A percentile compares a stretch with the other conserved stretches of the same genome.
phyloP scores from a whole-genome alignment of 1,139 yeast genomes.

The Sugiyamaella castrensis region DNA sequence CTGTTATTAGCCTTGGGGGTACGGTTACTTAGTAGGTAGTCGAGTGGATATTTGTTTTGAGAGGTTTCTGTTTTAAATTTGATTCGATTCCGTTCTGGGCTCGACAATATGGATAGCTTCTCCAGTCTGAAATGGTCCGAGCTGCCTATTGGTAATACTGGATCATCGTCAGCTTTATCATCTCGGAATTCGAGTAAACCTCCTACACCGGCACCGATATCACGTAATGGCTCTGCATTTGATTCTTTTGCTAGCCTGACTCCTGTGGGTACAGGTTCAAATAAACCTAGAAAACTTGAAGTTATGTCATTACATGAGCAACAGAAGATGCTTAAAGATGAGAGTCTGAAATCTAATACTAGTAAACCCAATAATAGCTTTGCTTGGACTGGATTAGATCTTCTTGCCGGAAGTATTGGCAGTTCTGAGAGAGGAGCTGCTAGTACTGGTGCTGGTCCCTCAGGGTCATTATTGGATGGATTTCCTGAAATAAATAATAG shows the following conservation, averaged over 20 bases:
- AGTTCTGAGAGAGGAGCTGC: slow-evolving; percentile 7
- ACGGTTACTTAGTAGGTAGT: too few relatives aligned
- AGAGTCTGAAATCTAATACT: slow-evolving; percentile 3
- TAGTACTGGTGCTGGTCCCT: background rate
- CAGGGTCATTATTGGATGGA: slow-evolving; percentile 13
- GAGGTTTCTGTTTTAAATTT: too few relatives aligned
- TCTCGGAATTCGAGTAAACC: slow-evolving; percentile 13
- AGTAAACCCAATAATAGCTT: background rate
- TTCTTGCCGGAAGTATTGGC: slow-evolving; percentile 19
- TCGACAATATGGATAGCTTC: slow-evolving; percentile 14
- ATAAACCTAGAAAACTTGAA: slow-evolving; percentile 20
- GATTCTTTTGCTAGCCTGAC: slow-evolving; percentile 18
- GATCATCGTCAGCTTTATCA: slow-evolving; percentile 8
- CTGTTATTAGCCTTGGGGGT: too few relatives aligned
- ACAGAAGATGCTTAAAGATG: slow-evolving; percentile 21
- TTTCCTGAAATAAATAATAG: background rate
- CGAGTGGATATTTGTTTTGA: too few relatives aligned
- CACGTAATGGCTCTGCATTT: slow-evolving; percentile 4
- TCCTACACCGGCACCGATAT: slow-evolving; percentile 7
- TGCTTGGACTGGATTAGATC: slow-evolving; percentile 21
- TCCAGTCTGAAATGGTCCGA: slow-evolving; percentile 14
- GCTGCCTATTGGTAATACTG: background rate
- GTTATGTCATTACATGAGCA: slow-evolving; percentile 30
- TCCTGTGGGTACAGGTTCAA: slow-evolving; percentile 6
- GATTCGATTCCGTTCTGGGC: too few relatives aligned